Base-by-base conservation (phyloP, 1,139 yeast genomes). In the Meyerozyma sp. region DNA sequence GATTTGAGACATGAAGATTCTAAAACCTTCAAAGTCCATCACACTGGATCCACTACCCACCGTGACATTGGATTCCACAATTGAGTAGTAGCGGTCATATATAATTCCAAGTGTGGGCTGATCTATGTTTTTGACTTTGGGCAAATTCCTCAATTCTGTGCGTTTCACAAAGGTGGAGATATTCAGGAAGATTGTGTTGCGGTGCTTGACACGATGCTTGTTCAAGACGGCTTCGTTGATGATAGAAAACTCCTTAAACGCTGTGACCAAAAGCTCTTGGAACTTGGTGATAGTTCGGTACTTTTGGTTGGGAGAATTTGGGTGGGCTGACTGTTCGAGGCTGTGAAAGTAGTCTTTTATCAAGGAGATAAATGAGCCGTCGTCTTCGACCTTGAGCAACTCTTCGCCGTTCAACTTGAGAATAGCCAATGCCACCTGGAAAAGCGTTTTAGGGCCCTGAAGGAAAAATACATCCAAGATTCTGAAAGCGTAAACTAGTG, bases 371-470 rank as follows among this genome's bases (percentile, higher is more conserved):
- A 94, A 90, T 50, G 84, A 81, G 3, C 98, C 98, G 59, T 94
- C 98, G 63, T 94, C 99, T 50, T 82, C 88, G 8, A 91, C 82
- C 46, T 78, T 73, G 40, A 94, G 63, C 20, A 94, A 68, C 49
- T 80, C 85, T 50, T 90, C 97, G 1, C 96, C 96, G 56, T 91
- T 91, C 37, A 91, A 73, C 50, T 91, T 81, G 44, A 94, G 65
- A 25, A 93, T 80, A 0, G 97, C 98, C 49, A 94, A 67, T 0
- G 96, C 96, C 10, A 93, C 94, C 63, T 94, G 98, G 62, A 94
- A 94, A 30, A 94, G 67, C 0, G 95, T 84, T 49, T 82, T 84
- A 5, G 96, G 83, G 0, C 99, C 99, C 59, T 90, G 93, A 46
- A 89, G 72, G 62, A 94, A 88, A 59, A 94, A 86, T 21, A 91